A percentile compares a stretch with the other conserved stretches of the same genome.
These are phyloP conservation scores for Sphaerulina musiva DNA, from an alignment of 2,329 filamentous ascomycete species.

Conservation along the genomic window DNA sequence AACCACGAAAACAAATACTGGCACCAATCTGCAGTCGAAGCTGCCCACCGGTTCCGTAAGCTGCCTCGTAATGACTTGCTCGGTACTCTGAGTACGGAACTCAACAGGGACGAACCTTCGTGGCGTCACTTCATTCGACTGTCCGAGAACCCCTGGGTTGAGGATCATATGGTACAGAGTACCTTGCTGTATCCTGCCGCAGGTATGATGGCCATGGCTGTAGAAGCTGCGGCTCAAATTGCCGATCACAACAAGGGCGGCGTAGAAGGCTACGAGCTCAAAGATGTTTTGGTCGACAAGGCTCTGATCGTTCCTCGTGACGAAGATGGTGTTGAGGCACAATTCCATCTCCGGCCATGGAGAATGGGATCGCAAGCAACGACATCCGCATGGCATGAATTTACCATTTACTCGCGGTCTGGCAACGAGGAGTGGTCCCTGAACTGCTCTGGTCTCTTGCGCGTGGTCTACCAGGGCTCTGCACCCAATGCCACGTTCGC, in stretches of 20 bases:
- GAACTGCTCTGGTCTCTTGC: conserved; percentile 3
- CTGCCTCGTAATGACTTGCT: conserved; percentile 30
- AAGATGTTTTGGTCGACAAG: conserved; percentile 33
- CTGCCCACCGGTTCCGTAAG: background rate
- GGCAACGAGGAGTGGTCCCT: conserved; percentile 5
- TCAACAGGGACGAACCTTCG: conserved; percentile 8
- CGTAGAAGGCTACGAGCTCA: conserved; percentile 40
- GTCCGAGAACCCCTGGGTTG: conserved; percentile 24
- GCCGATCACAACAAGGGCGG: background rate
- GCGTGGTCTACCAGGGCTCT: conserved; percentile 2
- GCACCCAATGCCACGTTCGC: conserved; percentile 1
- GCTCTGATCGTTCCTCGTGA: conserved; percentile 9
- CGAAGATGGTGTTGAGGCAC: conserved; percentile 1
- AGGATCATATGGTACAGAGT: conserved; percentile 18
- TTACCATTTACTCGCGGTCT: conserved; percentile 5
- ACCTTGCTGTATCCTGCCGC: conserved; percentile 17
- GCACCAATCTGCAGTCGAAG: background rate
- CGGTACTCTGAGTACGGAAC: conserved; percentile 15
- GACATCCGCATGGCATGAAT: conserved; percentile 1
- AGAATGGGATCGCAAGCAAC: background rate
- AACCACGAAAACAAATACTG: background rate
- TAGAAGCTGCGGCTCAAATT: conserved; percentile 17
- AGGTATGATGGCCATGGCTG: conserved; percentile 16
- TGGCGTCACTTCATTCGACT: conserved; percentile 24
- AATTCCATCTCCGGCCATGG: conserved; percentile 1